Conservation (phyloP, 192 early-diverging fungal genomes). For the Phlyctochytrium arcticum region DNA sequence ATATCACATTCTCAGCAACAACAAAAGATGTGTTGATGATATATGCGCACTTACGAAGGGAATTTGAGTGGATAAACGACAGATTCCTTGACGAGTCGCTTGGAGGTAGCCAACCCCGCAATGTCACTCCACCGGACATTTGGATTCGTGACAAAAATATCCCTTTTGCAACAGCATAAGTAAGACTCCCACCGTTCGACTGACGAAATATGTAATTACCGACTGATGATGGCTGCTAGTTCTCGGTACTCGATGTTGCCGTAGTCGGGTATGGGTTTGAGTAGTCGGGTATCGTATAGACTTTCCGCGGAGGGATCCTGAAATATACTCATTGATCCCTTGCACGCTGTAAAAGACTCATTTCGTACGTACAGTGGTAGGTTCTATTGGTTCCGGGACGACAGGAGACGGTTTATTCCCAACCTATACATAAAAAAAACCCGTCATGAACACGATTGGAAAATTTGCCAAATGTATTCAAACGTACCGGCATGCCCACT, state of each 20-base stretch:
- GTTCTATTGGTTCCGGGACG: too few species aligned
- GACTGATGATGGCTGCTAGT: constrained; percentile 45
- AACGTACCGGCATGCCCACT: too few species aligned
- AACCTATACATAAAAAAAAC: too few species aligned
- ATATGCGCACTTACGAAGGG: constrained; percentile 31
- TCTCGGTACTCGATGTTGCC: constrained; percentile 43
- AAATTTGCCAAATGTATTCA: too few species aligned
- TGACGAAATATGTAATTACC: constrained; percentile 20
- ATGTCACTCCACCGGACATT: constrained; percentile 49
- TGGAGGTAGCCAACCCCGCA: constrained; percentile 42
- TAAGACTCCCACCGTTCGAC: too few species aligned
- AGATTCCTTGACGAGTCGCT: constrained; percentile 48
- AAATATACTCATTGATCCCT: too few species aligned
- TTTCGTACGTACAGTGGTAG: too few species aligned
- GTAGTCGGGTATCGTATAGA: constrained; percentile 25
- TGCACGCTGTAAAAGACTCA: too few species aligned
- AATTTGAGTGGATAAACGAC: constrained; percentile 51
- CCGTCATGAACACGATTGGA: too few species aligned
- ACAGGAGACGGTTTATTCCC: too few species aligned
- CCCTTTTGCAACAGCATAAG: too few species aligned
- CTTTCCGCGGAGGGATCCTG: not conserved
- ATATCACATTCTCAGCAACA: not conserved
- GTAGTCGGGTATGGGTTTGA: constrained; percentile 50
- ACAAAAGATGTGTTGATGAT: not conserved
- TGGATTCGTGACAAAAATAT: constrained; percentile 52